Evolutionary conservation across 768 basidiomycete species (phyloP), one percentile per base, ranked within the genome.

Genomic region (Leccinum boreale): DNA sequence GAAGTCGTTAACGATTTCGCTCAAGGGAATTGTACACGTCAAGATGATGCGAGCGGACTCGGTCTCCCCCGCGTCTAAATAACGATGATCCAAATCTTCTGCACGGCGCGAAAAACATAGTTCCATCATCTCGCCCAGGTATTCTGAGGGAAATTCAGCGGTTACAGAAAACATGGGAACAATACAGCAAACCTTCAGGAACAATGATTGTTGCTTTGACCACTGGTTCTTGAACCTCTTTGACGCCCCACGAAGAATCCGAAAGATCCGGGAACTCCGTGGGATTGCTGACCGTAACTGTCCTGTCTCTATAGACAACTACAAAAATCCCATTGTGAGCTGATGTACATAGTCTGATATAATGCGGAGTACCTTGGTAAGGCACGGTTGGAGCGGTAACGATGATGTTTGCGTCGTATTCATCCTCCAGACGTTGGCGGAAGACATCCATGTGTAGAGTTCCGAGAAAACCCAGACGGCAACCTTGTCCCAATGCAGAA

Each of bases 371-470:
- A 91, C 94, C 74, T 78, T 92, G 90, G 72, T 94, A 94, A 26
- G 96, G 94, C 19, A 98, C 96, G 3, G 94, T 94, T 1, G 97
- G 97, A 3, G 94, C 90, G 11, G 97, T 99, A 55, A 98, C 84
- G 64, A 98, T 94, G 57, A 98, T 86, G 66, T 90, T 94, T 31
- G 94, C 91, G 57, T 93, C 87, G 64, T 97, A 94, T 71, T 99
- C 97, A 65, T 99, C 97, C 73, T 98, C 97, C 4, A 99, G 78
- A 14, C 97, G 84, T 70, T 99, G 97, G 21, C 94, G 87, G 73
- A 94, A 93, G 39, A 95, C 90, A 65, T 96, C 92, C 92, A 98
- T 94, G 69, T 99, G 97, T 57, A 99, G 74, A 5, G 94, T 92
- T 1, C 97, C 97, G 10, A 98, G 80, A 72, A 98, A 99, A 0